Base-by-base conservation (phyloP, 192 early-diverging fungal species). In the Dispira simplex region DNA sequence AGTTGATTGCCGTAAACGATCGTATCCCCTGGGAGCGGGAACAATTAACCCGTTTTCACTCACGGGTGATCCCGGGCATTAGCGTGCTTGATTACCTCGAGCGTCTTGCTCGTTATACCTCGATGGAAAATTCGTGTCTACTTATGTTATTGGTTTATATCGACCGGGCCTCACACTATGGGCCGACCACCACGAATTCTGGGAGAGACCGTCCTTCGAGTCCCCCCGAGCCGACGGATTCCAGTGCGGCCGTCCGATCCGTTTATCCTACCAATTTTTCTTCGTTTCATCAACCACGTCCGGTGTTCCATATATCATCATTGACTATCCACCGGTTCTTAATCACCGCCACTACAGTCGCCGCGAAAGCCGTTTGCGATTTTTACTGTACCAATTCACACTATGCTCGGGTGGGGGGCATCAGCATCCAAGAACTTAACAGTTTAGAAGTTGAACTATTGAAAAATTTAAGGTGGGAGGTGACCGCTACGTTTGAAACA, bases 401-500 rank as follows among this genome's bases (percentile, higher is more conserved):
- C 68, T 99, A 92, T 73, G 95, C 93, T 0, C 90, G 89, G 69
- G 92, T 99, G 16, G 97, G 97, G 20, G 97, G 97, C 25, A 81
- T 99, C 39, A 84, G 86, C 8, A 85, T 89, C 52, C 85, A 91
- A 62, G 97, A 99, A 74, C 75, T 99, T 14, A 99, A 99, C 65
- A 79, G 91, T 13, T 73, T 99, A 9, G 96, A 91, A 66, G 77
- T 99, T 60, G 97, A 99, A 70, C 82, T 95, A 64, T 63, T 95
- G 53, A 76, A 77, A 18, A 73, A 95, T 67, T 89, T 97, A 46
- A 91, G 92, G 63, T 98, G 96, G 96, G 81, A 90, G 46, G 69
- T 98, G 14, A 73, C 86, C 45, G 79, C 84, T 18, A 81, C 87
- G 18, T 85, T 84, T 2, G 87, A 88, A 21, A 76, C 83, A 49